These are phyloP conservation scores for Pythium chondricola DNA, from an alignment of 352 stramenopile genomes.

Conservation along the genomic window DNA sequence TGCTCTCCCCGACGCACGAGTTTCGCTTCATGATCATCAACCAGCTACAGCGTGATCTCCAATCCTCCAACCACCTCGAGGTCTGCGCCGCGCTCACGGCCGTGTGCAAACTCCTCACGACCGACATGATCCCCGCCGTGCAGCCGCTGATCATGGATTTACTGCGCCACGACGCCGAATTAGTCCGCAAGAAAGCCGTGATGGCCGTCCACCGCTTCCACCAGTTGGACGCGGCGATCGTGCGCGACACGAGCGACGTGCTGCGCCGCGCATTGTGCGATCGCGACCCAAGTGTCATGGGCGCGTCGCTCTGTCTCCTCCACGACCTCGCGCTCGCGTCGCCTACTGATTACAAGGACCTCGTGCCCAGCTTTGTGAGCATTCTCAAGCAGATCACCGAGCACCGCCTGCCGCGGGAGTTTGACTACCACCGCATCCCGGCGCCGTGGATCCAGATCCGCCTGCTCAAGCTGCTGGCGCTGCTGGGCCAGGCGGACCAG, in stretches of 20 bases:
- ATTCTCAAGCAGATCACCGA: conserved; percentile 99
- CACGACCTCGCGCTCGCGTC: conserved; percentile 91
- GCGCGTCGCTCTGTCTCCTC: conserved; percentile 89
- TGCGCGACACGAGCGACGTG: conserved; percentile 87
- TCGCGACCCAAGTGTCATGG: conserved; percentile 98
- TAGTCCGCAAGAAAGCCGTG: conserved; percentile 99
- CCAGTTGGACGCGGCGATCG: conserved; percentile 94
- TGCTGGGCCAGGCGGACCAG: conserved; percentile 94
- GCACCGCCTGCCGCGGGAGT: conserved; percentile 96
- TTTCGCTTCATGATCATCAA: conserved; percentile 99
- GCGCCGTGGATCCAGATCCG: conserved; percentile 99
- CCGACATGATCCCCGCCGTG: conserved; percentile 98
- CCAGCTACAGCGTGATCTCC: conserved; percentile 95
- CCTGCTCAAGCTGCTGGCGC: conserved; percentile 94
- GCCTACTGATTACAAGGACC: conserved; percentile 95
- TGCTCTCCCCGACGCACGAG: conserved; percentile 97
- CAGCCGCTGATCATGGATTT: conserved; percentile 94
- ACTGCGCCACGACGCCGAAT: conserved; percentile 93
- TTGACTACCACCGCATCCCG: conserved; percentile 99
- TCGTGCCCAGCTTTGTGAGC: conserved; percentile 97
- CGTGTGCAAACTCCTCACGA: conserved; percentile 94
- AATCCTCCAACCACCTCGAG: conserved; percentile 91
- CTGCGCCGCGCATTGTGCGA: conserved; percentile 97
- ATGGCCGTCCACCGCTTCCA: conserved; percentile 98
- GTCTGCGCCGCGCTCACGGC: conserved; percentile 94